Conservation (phyloP, 1,284 basidiomycete species). For the Boletus subluridellus region DNA sequence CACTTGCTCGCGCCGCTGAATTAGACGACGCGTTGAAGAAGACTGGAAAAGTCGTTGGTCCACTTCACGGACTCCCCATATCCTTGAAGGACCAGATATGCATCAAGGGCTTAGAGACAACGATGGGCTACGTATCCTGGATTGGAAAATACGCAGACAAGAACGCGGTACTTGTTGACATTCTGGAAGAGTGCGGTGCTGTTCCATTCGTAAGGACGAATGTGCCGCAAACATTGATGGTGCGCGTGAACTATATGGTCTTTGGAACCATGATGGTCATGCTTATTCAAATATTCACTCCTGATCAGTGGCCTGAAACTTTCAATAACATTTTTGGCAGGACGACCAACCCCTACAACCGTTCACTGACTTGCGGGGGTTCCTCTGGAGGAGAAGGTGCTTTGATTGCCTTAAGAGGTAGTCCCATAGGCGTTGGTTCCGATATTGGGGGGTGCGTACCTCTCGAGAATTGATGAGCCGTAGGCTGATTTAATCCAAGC, state of each 20-base stretch:
- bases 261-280: background rate
- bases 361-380: slow-evolving; percentile 51
- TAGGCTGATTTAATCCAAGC: slow-evolving; percentile 30
- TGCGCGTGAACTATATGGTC: slow-evolving; percentile 19
- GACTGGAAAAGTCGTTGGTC: slow-evolving; percentile 50
- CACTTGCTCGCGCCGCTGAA: slow-evolving; percentile 48
- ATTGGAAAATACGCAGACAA: slow-evolving; percentile 52
- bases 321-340: slow-evolving; percentile 65
- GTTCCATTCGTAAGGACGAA: slow-evolving; percentile 71
- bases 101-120: slow-evolving; percentile 52
- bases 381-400: slow-evolving; percentile 68
- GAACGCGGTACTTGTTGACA: slow-evolving; percentile 58
- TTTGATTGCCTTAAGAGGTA: slow-evolving; percentile 54
- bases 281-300: background rate
- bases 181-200: slow-evolving; percentile 59
- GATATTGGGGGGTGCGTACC: slow-evolving; percentile 61
- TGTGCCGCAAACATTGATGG: slow-evolving; percentile 66
- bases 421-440: slow-evolving; percentile 62
- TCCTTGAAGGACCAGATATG: slow-evolving; percentile 60
- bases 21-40: slow-evolving; percentile 47
- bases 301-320: slow-evolving; percentile 59
- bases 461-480: background rate
- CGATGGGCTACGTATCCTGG: slow-evolving; percentile 65
- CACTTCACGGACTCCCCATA: slow-evolving; percentile 60
- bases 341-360: slow-evolving; percentile 63